Conservation (phyloP, 306 rosid genomes). For the Albizia julibrissin region DNA sequence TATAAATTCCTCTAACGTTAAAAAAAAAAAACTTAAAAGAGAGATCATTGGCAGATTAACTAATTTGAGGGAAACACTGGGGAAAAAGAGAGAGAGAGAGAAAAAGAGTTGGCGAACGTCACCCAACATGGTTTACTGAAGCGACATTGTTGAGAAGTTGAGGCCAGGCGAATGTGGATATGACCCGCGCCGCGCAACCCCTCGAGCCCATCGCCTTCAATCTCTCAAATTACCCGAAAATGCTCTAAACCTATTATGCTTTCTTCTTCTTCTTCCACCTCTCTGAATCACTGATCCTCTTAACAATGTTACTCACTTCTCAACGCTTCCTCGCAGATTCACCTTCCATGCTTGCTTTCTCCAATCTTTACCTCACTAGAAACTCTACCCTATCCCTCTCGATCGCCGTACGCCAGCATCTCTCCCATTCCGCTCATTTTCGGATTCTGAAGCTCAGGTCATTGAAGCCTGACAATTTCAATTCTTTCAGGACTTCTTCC, state of each 20-base stretch:
- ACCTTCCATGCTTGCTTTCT: slow-evolving; percentile 42
- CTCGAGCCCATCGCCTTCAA: slow-evolving; percentile 34
- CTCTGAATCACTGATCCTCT: neutral
- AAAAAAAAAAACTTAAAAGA: no score
- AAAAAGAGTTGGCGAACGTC: no score
- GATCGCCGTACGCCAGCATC: slow-evolving; percentile 33
- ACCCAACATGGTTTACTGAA: neutral
- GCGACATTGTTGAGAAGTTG: neutral
- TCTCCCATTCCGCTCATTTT: slow-evolving; percentile 24
- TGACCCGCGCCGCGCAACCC: slow-evolving; percentile 35
- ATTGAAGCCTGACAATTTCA: slow-evolving; percentile 14
- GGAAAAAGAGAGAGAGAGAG: no score
- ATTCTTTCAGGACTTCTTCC: slow-evolving; percentile 28
- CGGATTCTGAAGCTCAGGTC: slow-evolving; percentile 34
- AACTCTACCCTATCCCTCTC: slow-evolving; percentile 37
- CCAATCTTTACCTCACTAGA: slow-evolving; percentile 23
- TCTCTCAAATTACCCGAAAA: neutral
- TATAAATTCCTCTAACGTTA: no score
- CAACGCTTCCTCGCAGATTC: slow-evolving; percentile 37
- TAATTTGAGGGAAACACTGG: no score
- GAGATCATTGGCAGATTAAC: no score
- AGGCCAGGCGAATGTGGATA: neutral
- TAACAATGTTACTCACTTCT: slow-evolving; percentile 58
- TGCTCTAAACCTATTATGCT: neutral
- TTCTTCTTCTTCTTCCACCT: neutral